Percentiles rank a stretch among this genome's conserved stretches.
Evolutionary conservation across 768 basidiomycete species (phyloP).

Genomic region (Termitomyces titanicus): DNA sequence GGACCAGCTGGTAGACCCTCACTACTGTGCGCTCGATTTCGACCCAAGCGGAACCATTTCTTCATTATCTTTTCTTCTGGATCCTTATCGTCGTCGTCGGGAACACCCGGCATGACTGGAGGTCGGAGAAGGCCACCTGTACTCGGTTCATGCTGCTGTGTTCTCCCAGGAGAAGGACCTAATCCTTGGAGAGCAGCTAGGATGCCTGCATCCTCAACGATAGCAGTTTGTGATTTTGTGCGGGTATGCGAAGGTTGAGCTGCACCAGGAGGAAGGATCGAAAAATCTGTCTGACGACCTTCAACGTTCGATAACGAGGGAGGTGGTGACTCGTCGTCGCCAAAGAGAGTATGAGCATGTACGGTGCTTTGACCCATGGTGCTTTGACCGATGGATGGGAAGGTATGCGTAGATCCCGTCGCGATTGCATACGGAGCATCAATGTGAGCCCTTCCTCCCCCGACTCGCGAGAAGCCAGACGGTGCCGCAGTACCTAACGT

Average conservation of each 20-base stretch:
- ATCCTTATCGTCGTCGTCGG: conserved; percentile 37
- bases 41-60: conserved; percentile 67
- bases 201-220: conserved; percentile 63
- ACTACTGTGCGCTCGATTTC: conserved; percentile 58
- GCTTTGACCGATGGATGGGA: conserved; percentile 59
- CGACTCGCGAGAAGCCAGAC: conserved; percentile 82
- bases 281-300: conserved; percentile 29
- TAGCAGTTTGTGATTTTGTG: conserved; percentile 79
- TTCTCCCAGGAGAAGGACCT: conserved; percentile 8
- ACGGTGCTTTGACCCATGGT: conserved; percentile 30
- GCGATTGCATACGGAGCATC: conserved; percentile 82
- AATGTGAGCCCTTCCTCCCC: conserved; percentile 84
- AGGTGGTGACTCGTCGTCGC: conserved; percentile 41
- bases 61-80: conserved; percentile 45
- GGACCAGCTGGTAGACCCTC: conserved; percentile 36
- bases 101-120: conserved; percentile 14
- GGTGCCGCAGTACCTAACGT: conserved; percentile 13
- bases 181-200: conserved; percentile 14
- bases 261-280: conserved; percentile 53
- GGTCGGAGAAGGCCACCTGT: conserved; percentile 17
- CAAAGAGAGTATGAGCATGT: conserved; percentile 13
- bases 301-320: conserved; percentile 50
- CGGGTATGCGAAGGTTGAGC: conserved; percentile 65
- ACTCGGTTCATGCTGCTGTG: conserved; percentile 17
- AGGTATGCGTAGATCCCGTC: conserved; percentile 57